phyloP scores from a whole-genome alignment of 2,329 filamentous ascomycete species.

The Fusarium verrucosum region DNA sequence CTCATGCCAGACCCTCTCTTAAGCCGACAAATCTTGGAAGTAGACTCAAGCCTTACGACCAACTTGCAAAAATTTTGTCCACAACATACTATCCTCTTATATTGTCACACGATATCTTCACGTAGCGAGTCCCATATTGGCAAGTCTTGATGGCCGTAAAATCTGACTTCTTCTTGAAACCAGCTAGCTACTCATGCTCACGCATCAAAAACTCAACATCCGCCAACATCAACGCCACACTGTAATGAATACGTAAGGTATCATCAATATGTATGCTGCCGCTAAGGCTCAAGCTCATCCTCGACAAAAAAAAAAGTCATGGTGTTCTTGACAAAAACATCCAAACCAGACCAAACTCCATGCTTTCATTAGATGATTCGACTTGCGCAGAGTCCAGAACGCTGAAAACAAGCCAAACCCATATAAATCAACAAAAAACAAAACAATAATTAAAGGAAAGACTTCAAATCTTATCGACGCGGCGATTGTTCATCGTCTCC shows the following conservation, averaged over 20 bases:
- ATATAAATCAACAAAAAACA: background rate
- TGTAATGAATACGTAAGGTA: constrained; percentile 3
- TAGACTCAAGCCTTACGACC: background rate
- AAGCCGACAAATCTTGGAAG: background rate
- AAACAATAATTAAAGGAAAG: constrained; percentile 4
- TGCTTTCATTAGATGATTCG: constrained; percentile 33
- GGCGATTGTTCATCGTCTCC: constrained; percentile 32
- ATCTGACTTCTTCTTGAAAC: background rate
- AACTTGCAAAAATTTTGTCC: background rate
- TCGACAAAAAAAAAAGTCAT: background rate
- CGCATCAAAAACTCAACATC: constrained; percentile 1
- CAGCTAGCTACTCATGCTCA: too few species aligned
- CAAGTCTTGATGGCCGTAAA: background rate
- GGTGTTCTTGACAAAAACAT: constrained; percentile 1
- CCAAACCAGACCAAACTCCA: constrained; percentile 38
- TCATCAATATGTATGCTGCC: background rate
- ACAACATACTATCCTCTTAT: background rate
- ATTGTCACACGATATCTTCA: background rate
- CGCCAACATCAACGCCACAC: constrained; percentile 1
- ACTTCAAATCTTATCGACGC: constrained; percentile 19
- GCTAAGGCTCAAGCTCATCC: constrained; percentile 1
- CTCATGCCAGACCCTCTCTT: constrained; percentile 11
- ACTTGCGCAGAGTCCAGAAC: constrained; percentile 10
- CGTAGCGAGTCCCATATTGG: background rate
- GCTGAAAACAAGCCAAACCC: background rate